Evolutionary conservation across 2,329 filamentous ascomycete genomes (phyloP).

Genomic region (Orbilia quercus): DNA sequence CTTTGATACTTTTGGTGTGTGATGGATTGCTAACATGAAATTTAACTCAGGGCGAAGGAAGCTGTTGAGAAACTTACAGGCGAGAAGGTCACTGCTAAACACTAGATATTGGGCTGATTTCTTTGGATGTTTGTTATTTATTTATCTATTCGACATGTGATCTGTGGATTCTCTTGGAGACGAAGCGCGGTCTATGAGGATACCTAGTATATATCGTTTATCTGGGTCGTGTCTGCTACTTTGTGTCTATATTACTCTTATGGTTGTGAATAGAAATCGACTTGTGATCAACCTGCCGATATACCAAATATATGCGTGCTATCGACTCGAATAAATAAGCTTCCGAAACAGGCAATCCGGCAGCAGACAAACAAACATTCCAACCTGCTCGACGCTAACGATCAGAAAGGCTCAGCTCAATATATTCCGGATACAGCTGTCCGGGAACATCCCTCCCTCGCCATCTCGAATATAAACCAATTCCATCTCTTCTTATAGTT

Average conservation of each 20-base stretch:
- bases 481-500: too few relatives aligned
- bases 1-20: slow-evolving; percentile 24
- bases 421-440: neutral
- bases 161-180: neutral
- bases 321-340: too few relatives aligned
- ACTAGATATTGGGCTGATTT: slow-evolving; percentile 62
- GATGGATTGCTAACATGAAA: slow-evolving; percentile 50
- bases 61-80: slow-evolving; percentile 69
- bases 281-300: too few relatives aligned
- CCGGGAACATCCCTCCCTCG: slow-evolving; percentile 6
- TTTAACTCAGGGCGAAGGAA: slow-evolving; percentile 67
- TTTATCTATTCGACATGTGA: too few relatives aligned
- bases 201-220: slow-evolving; percentile 25
- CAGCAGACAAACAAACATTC: neutral
- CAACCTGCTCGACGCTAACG: neutral
- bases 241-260: slow-evolving; percentile 31
- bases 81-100: slow-evolving; percentile 69
- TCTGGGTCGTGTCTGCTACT: slow-evolving; percentile 4
- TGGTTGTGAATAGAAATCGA: slow-evolving; percentile 24
- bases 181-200: slow-evolving; percentile 2
- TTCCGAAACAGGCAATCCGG: neutral
- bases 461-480: neutral
- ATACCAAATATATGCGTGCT: too few relatives aligned
- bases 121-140: neutral
- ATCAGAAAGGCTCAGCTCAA: neutral